Base-by-base conservation (phyloP, 176 grass and related monocot species). In the Pharus latifolius region DNA sequence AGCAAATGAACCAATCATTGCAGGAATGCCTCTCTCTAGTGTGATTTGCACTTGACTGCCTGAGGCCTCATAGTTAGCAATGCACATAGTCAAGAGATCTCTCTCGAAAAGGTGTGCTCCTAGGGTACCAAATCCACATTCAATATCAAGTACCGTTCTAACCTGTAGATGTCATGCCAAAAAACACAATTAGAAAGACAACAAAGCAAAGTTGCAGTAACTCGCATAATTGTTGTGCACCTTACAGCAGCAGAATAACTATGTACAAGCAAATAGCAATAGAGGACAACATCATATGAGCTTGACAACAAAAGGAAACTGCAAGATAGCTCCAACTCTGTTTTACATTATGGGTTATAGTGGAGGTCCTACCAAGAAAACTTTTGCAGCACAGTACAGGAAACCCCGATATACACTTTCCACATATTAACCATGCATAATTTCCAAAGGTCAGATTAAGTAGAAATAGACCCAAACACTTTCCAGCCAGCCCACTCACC, bases 21-120 rank as follows among this genome's bases (percentile, higher is more conserved):
- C 87, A 75, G 95, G 90, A 74, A 99, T 91, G 74, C 95, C 95
- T 94, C 95, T 94, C 84, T 99, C 95, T 46, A 99, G 69, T 45
- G 95, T 99, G 52, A 99, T 74, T 88, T 99, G 90, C 54, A 99
- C 95, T 85, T 99, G 95, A 70, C 95, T 99, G 62, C 95, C 95
- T 0, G 95, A 88, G 43, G 87, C 43, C 69, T 99, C 95, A 78
- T 94, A 99, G 75, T 94, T 85, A 49, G 95, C 95, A 52, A 99
- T 94, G 87, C 95, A 99, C 87, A 94, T 88, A 30, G 95, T 99
- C 78, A 99, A 70, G 30, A 99, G 72, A 46, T 88, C 81, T 78
- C 80, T 91, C 18, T 86, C 79, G 51, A 91, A 91, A 70, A 99
- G 73, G 81, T 99, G 84, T 53, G 95, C 82, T 63, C 87, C 95